phyloP scores from a whole-genome alignment of 1,284 basidiomycete species.

The Pisolithus thermaeus region DNA sequence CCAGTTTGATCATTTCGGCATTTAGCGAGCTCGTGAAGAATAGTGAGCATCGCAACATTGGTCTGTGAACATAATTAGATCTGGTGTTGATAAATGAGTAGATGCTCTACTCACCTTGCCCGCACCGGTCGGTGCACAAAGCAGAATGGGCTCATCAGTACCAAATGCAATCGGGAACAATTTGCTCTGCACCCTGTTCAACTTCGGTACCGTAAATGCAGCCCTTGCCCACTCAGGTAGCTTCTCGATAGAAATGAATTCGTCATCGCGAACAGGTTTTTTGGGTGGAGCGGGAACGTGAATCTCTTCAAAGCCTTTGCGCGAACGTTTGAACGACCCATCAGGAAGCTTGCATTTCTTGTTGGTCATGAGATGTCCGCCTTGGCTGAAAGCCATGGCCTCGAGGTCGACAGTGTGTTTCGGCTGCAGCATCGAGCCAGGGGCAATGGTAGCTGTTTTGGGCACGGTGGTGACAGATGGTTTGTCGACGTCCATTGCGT shows the following conservation, averaged over 20 bases:
- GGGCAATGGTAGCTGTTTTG: conserved; percentile 84
- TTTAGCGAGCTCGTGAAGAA: conserved; percentile 84
- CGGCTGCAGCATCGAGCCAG: conserved; percentile 84
- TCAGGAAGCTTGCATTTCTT: conserved; percentile 98
- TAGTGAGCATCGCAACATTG: conserved; percentile 95
- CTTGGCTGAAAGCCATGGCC: conserved; percentile 92
- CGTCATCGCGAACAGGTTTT: conserved; percentile 60
- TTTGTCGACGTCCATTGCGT: conserved; percentile 78
- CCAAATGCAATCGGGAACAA: conserved; percentile 92
- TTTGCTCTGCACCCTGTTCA: conserved; percentile 95
- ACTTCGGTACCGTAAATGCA: conserved; percentile 77
- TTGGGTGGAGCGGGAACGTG: conserved; percentile 94
- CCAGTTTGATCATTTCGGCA: conserved; percentile 81
- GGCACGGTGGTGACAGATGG: conserved; percentile 52
- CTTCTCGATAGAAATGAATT: conserved; percentile 69
- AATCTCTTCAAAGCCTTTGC: conserved; percentile 98
- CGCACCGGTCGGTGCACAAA: conserved; percentile 98
- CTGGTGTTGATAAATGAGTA: conserved; percentile 3
- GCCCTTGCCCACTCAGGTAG: conserved; percentile 86
- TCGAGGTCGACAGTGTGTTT: conserved; percentile 88
- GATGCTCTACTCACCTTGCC: conserved; percentile 70
- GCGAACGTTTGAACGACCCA: conserved; percentile 94
- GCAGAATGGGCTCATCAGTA: conserved; percentile 88
- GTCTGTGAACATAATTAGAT: conserved; percentile 50
- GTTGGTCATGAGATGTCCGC: conserved; percentile 96